phyloP scores from a whole-genome alignment of 257 asterid species.

The Solanum medicagineum region DNA sequence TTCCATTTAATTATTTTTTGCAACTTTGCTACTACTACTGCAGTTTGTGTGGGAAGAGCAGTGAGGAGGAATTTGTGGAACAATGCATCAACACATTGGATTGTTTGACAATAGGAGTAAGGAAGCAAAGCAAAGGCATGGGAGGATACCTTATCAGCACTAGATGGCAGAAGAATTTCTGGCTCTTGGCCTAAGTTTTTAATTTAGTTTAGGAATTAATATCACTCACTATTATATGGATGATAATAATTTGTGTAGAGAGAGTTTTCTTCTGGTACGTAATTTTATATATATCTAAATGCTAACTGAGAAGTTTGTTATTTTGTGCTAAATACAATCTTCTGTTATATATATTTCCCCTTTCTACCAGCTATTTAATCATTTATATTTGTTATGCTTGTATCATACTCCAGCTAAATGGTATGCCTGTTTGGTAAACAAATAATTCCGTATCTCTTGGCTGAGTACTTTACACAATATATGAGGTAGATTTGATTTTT shows the following conservation, averaged over 20 bases:
- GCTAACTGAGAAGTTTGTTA: neutral
- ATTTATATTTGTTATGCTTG: neutral
- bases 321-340: neutral
- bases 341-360: neutral
- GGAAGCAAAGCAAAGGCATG: slow-evolving; percentile 67
- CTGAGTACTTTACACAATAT: neutral
- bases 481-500: neutral
- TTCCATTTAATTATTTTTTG: neutral
- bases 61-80: slow-evolving; percentile 60
- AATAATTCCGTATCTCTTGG: neutral
- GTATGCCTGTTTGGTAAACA: neutral
- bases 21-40: neutral
- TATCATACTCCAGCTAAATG: neutral
- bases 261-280: neutral
- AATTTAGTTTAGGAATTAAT: slow-evolving; percentile 9
- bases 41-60: slow-evolving; percentile 50
- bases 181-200: slow-evolving; percentile 64
- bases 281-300: neutral
- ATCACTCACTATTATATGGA: neutral
- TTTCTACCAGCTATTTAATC: neutral
- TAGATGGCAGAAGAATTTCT: slow-evolving; percentile 90
- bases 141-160: slow-evolving; percentile 92
- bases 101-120: slow-evolving; percentile 84
- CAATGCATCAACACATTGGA: slow-evolving; percentile 58
- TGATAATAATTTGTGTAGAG: slow-evolving; percentile 3